Evolutionary conservation across 2,329 filamentous ascomycete species (phyloP), one percentile per base, ranked within the genome.

Genomic region (Diplocarpon rosae): DNA sequence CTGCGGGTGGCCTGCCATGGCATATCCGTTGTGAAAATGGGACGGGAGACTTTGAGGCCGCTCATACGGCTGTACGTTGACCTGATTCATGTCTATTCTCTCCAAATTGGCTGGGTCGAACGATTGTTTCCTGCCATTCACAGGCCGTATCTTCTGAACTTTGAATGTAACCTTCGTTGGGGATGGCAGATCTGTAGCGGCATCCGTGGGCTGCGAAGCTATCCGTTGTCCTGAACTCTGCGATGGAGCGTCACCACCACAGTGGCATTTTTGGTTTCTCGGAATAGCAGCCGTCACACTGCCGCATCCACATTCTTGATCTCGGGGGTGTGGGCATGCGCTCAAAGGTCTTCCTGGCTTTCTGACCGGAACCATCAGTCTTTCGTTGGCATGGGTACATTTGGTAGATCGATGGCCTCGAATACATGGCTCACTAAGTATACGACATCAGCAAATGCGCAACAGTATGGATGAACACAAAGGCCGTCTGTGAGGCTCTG

Each of bases 321-420:
- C 52, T 46, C 51, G 52, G 6, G 77, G 73, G 55, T 85, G 81
- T 43, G 81, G 80, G 56, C 81, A 85, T 43, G 74, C 72, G 61
- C 79, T 84, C 43, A 85, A 64, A 8, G 81, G 82, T 39, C 82
- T 72, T 14, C 82, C 82, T 13, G 82, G 81, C 57, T 85, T 85
- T 50, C 80, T 75, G 13, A 86, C 82, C 16, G 78, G 77, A 3
- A 84, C 69, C 70, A 85, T 77, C 29, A 84, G 66, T 47, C 81
- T 75, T 55, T 84, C 80, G 51, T 72, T 70, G 48, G 70, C 71
- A 59, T 86, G 82, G 38, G 74, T 79, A 63, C 82, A 86, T 68
- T 83, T 84, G 42, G 81, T 84, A 27, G 82, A 85, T 56, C 82
- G 78, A 63, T 86, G 82, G 45, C 82, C 82, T 57, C 81, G 78